Conservation (phyloP, 805 yeast species). For the Candida piceae region DNA sequence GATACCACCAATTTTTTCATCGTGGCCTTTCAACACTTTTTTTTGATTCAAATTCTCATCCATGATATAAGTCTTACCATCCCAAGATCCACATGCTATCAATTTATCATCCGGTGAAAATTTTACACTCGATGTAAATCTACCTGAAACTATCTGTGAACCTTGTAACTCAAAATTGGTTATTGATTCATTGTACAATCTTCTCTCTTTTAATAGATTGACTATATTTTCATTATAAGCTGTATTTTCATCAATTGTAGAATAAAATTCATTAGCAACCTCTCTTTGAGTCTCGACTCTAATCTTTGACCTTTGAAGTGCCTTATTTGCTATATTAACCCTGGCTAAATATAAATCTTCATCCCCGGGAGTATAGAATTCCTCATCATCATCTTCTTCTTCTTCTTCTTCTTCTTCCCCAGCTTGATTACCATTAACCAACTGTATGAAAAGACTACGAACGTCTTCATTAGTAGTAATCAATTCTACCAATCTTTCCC, state of each 20-base stretch:
- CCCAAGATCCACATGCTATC: conserved; percentile 79
- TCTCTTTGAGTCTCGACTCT: conserved; percentile 36
- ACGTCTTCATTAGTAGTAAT: conserved; percentile 32
- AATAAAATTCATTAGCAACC: background rate
- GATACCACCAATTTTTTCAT: conserved; percentile 65
- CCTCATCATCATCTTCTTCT: conserved; percentile 55
- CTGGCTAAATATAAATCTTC: conserved; percentile 49
- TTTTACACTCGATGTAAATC: conserved; percentile 63
- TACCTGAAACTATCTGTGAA: conserved; percentile 61
- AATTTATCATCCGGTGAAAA: conserved; percentile 34
- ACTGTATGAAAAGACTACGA: conserved; percentile 9
- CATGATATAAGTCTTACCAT: conserved; percentile 60
- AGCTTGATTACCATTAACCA: conserved; percentile 1
- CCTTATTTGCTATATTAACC: conserved; percentile 42
- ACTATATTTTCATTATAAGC: conserved; percentile 28
- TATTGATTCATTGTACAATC: conserved; percentile 21
- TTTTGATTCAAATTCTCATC: conserved; percentile 33
- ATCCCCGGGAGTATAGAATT: conserved; percentile 79
- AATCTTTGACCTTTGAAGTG: conserved; percentile 41
- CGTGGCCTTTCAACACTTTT: conserved; percentile 38
- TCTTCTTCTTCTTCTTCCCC: conserved; percentile 3
- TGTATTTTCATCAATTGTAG: background rate
- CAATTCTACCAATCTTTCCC: conserved; percentile 51
- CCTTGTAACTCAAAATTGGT: conserved; percentile 45
- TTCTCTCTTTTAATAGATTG: conserved; percentile 10